Conservation (phyloP, 1,139 yeast genomes). For the Scheffersomyces quercinus region DNA sequence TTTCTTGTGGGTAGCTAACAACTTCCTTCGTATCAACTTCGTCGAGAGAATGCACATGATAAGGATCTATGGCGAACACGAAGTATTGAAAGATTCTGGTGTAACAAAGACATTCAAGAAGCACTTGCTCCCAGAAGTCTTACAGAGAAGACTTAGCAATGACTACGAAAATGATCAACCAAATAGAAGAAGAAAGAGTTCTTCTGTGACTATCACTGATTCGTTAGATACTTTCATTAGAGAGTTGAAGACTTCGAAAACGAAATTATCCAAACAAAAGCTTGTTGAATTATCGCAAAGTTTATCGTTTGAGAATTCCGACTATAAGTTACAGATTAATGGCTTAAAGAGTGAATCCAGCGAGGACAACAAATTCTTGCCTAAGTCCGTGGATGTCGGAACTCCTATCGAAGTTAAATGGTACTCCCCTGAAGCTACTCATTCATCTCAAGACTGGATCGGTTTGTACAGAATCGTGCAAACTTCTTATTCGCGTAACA, state of each 20-base stretch:
- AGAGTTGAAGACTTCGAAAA: conserved; percentile 36
- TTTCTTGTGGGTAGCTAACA: conserved; percentile 66
- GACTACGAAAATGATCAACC: conserved; percentile 10
- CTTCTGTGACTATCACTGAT: conserved; percentile 31
- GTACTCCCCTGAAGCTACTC: conserved; percentile 52
- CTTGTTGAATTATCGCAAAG: conserved; percentile 43
- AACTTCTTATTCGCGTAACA: conserved; percentile 58
- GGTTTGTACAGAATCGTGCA: conserved; percentile 71
- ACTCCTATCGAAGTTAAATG: conserved; percentile 58
- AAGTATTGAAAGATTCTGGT: conserved; percentile 59
- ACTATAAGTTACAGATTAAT: conserved; percentile 28
- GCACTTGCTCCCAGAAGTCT: conserved; percentile 45
- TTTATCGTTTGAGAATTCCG: conserved; percentile 40
- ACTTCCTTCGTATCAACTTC: conserved; percentile 66
- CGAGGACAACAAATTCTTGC: conserved; percentile 7
- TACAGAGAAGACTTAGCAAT: conserved; percentile 35
- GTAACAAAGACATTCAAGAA: conserved; percentile 66
- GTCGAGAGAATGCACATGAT: conserved; percentile 83
- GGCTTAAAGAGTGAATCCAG: conserved; percentile 19
- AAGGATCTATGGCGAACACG: conserved; percentile 70
- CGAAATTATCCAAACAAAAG: conserved; percentile 38
- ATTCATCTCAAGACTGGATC: conserved; percentile 65
- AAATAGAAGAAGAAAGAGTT: conserved; percentile 20
- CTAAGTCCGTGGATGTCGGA: conserved; percentile 42
- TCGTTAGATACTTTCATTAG: conserved; percentile 43